Evolutionary conservation across 2,329 filamentous ascomycete species (phyloP), one percentile per base, ranked within the genome.

Genomic region (Botryotinia calthae): DNA sequence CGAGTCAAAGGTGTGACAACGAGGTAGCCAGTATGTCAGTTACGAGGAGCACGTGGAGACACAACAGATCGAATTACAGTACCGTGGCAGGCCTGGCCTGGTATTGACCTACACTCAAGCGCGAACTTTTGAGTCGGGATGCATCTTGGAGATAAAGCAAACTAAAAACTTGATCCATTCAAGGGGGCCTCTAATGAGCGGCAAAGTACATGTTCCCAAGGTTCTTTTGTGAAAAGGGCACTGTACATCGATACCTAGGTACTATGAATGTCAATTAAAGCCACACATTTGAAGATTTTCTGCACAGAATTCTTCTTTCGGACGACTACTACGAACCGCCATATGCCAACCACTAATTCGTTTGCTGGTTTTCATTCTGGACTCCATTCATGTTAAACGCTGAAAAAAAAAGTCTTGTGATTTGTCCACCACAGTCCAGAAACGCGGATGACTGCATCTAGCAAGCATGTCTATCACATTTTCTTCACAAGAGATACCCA

Each of bases 1-100:
- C 89, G 89, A 84, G 86, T 88, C 0, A 88, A 89, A 14, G 87
- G 84, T 86, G 86, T 89, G 40, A 90, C 83, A 76, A 89, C 86
- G 44, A 85, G 79, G 3, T 86, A 66, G 44, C 54, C 56, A 72
- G 67, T 72, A 63, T 72, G 63, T 68, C 70, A 72, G 70, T 68
- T 72, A 72, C 62, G 70, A 72, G 63, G 70, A 68, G 70, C 62
- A 58, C 68, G 61, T 65, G 68, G 46, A 71, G 51, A 31, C n/a
- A 71, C 58, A 51, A 65, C 68, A 34, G 70, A 71, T 71, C 31
- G 70, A 66, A 46, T 46, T 40, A 59, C 63, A 61, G 62, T 72
- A 72, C 51, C 70, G 62, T 72, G 70, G 62, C 37, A 40, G 54
- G 48, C 65, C 65, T 56, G 65, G 25, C 18, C 48, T 67, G 31